Percentiles rank a stretch among this genome's conserved stretches.
phyloP scores from a whole-genome alignment of 768 basidiomycete genomes.

The Tulasnella sp. region DNA sequence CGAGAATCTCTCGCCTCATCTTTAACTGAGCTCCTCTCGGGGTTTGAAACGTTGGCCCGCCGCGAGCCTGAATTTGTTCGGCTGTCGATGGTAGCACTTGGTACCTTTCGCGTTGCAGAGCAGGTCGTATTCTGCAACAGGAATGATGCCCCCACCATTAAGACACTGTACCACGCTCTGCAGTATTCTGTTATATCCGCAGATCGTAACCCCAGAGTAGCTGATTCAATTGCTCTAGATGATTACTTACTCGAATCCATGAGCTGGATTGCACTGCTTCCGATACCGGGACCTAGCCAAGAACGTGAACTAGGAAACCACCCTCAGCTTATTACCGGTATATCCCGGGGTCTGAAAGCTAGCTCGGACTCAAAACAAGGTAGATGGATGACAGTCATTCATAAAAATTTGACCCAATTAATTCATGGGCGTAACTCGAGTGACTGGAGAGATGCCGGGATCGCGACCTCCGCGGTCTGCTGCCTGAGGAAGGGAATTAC shows the following conservation, averaged over 20 bases:
- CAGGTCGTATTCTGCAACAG: not conserved
- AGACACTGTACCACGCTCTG: not conserved
- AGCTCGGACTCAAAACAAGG: not conserved
- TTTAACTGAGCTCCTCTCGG: not conserved
- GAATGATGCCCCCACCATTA: not conserved
- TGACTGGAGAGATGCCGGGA: not conserved
- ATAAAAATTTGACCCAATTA: not conserved
- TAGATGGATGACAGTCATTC: not conserved
- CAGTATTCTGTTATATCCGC: not conserved
- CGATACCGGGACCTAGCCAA: not conserved
- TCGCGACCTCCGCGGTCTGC: not conserved
- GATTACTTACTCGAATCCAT: not conserved
- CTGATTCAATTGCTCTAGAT: not conserved
- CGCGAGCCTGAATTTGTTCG: not conserved
- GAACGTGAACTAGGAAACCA: not conserved
- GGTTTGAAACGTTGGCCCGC: not conserved
- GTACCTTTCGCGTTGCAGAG: not conserved
- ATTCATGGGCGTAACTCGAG: not conserved
- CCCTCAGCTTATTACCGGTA: not conserved
- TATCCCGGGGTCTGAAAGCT: not conserved
- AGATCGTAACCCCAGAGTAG: not conserved
- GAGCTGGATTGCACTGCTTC: not conserved
- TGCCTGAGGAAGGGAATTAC: not conserved
- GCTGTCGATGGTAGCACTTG: not conserved
- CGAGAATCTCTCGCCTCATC: not conserved